Base-by-base conservation (phyloP, 2,329 filamentous ascomycete genomes). In the Pseudogymnoascus sp. region DNA sequence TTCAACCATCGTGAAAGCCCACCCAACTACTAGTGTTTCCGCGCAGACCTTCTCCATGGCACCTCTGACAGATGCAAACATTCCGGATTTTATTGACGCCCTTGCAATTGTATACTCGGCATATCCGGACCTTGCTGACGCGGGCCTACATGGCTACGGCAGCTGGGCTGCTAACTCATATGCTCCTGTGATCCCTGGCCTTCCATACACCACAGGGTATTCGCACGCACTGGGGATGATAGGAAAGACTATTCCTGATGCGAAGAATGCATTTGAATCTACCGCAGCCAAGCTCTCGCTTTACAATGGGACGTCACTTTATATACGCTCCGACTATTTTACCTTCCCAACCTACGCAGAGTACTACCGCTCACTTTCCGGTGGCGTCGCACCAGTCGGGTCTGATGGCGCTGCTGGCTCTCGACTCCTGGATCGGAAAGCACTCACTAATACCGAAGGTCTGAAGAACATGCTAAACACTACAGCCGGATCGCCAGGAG, bases 1-100 rank as follows among this genome's bases (percentile, higher is more conserved):
- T 4, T 74, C 72, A 10, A 73, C 73, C 37, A 77, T 74, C 0
- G 65, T 80, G 36, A 77, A 76, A 45, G 76, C 73, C 1, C 74
- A 74, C 61, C 76, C 76, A 66, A 69, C 75, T 18, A 68, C 63
- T 59, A 62, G 68, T 40, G 59, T 67, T 48, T 64, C 70, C 60
- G 64, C 67, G 15, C 69, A 72, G 36, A 60, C 58, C 7, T 63
- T 72, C 21, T 61, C 62, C 39, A 62, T 72, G 3, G 65, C 66
- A 8, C 70, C 71, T 1, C 37, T 64, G 0, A 67, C 66, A 0
- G 42, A 61, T 39, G 59, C 69, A 8, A 65, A 71, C 58, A 72
- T 73, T 15, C 40, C 63, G 5, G 64, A 68, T 58, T 65, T 68
- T 18, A 65, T 72, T 13, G 67, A 71, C 4, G 69, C 69, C 6